These are phyloP conservation scores for Croton setiger DNA, from an alignment of 441 rosid species.

Conservation along the genomic window DNA sequence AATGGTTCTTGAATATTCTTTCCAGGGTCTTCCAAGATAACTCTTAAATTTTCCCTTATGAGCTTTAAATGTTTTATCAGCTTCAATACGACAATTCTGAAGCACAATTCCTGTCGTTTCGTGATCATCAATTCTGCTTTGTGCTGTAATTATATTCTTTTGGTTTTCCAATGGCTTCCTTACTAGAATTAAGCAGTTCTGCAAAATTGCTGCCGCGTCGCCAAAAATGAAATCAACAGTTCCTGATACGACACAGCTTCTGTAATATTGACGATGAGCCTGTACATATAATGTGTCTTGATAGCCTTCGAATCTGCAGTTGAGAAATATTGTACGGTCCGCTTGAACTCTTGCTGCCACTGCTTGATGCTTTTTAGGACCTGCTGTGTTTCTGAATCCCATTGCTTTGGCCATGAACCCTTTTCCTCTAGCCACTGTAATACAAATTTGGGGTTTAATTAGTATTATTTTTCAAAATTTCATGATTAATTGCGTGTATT, in stretches of 20 bases:
- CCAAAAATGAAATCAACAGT: constrained; percentile 82
- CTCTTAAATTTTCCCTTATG: constrained; percentile 36
- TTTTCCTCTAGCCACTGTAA: constrained; percentile 48
- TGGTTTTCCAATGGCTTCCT: constrained; percentile 53
- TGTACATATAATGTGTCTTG: constrained; percentile 68
- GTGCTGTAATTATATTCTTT: constrained; percentile 51
- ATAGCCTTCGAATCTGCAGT: constrained; percentile 68
- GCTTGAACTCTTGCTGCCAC: constrained; percentile 60
- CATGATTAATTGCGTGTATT: too few relatives aligned
- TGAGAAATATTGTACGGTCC: constrained; percentile 51
- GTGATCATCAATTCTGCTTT: constrained; percentile 47
- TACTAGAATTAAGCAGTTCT: constrained; percentile 51
- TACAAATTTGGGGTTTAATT: neutral
- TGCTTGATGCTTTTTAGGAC: constrained; percentile 58
- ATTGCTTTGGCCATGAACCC: constrained; percentile 63
- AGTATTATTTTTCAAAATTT: neutral
- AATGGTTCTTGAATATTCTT: constrained; percentile 51
- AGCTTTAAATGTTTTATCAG: constrained; percentile 40
- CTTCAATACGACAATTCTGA: constrained; percentile 48
- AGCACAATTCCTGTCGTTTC: constrained; percentile 62
- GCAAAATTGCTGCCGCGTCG: constrained; percentile 63
- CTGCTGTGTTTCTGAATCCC: constrained; percentile 78
- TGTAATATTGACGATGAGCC: constrained; percentile 64
- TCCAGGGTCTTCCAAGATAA: constrained; percentile 79
- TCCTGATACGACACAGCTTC: constrained; percentile 53